Percentiles rank a stretch among this genome's conserved stretches.
Evolutionary conservation across 345 rosid genomes (phyloP).

Genomic region (Conringia planisiliqua): DNA sequence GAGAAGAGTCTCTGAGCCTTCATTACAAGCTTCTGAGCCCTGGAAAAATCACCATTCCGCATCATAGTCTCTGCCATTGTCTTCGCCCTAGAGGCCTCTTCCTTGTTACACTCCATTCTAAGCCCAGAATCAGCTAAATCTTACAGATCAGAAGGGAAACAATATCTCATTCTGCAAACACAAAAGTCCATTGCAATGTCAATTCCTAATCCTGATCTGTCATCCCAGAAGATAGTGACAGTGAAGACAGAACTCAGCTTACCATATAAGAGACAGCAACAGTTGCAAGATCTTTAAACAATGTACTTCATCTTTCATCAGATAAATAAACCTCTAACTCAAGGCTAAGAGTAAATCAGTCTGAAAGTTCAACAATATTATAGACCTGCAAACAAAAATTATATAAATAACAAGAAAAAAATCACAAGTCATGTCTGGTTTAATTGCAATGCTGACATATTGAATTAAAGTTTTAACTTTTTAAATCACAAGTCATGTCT

Average conservation of each 20-base stretch:
- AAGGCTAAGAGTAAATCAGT: background rate
- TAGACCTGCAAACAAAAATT: background rate
- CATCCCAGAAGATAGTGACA: background rate
- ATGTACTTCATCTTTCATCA: background rate
- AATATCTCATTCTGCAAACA: constrained; percentile 9
- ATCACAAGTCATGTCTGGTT: background rate
- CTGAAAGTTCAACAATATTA: background rate
- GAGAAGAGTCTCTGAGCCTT: constrained; percentile 70
- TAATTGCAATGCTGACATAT: background rate
- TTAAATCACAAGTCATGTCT: background rate
- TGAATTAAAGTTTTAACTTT: background rate
- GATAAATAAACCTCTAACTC: background rate
- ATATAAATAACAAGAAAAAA: background rate
- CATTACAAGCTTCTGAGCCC: constrained; percentile 49
- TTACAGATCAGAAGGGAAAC: background rate
- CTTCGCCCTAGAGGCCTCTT: constrained; percentile 76
- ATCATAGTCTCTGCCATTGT: constrained; percentile 59
- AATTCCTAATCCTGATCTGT: background rate
- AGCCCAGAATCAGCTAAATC: background rate
- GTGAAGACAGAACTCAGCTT: background rate
- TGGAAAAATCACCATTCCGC: constrained; percentile 53
- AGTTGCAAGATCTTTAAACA: background rate
- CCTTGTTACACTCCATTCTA: constrained; percentile 82
- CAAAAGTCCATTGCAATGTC: background rate
- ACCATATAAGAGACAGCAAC: constrained; percentile 15